A percentile compares a stretch with the other conserved stretches of the same genome.
Evolutionary conservation across 129 eudicot genomes (phyloP).

Genomic region (Calendula officinalis): DNA sequence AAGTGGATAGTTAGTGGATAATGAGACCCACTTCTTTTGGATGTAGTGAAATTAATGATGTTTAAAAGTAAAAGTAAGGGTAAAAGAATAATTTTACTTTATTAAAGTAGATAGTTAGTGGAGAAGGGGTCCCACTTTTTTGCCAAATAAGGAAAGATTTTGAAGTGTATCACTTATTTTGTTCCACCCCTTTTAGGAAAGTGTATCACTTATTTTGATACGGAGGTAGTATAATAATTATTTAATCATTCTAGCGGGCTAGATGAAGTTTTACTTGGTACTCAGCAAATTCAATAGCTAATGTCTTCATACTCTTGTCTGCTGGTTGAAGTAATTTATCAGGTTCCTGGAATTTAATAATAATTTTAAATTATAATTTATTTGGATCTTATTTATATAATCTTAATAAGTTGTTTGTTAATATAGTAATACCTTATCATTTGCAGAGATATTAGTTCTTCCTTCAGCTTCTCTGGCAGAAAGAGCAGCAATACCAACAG

Average conservation of each 20-base stretch:
- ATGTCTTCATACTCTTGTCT: slow-evolving; percentile 75
- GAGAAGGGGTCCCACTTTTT: no score
- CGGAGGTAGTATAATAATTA: not conserved
- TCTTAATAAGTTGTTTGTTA: slow-evolving; percentile 2
- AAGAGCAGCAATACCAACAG: slow-evolving; percentile 86
- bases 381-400: slow-evolving; percentile 1
- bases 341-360: slow-evolving; percentile 60
- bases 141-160: no score
- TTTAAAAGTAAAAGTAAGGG: no score
- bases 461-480: slow-evolving; percentile 98
- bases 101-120: no score
- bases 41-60: no score
- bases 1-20: no score
- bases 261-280: slow-evolving; percentile 59
- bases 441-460: slow-evolving; percentile 71
- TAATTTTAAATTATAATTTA: not conserved
- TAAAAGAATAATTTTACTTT: no score
- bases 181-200: no score
- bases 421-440: slow-evolving; percentile 62
- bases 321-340: slow-evolving; percentile 85
- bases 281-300: slow-evolving; percentile 96
- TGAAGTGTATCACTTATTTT: no score
- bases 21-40: no score
- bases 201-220: no score
- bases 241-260: slow-evolving; percentile 3